Percentiles rank a stretch among this genome's conserved stretches.
Conservation (phyloP, 2,329 filamentous ascomycete genomes). For the Alternaria novae-zelandiae region DNA sequence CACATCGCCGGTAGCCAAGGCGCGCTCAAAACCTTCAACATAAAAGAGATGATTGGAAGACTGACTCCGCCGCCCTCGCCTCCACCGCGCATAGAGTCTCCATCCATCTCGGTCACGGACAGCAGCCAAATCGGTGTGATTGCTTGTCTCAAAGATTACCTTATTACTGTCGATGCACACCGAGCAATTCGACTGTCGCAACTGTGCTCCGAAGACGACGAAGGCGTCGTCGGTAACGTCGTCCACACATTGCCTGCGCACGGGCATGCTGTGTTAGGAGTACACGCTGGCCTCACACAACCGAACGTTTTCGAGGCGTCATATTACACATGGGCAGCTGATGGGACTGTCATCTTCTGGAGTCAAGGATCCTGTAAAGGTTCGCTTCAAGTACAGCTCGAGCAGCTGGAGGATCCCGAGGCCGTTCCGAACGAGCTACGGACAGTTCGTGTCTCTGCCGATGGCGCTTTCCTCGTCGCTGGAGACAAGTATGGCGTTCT, state of each 20-base stretch:
- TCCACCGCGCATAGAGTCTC: constrained; percentile 41
- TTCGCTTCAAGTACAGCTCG: constrained; percentile 71
- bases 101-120: constrained; percentile 34
- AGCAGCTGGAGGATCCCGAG: constrained; percentile 60
- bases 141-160: constrained; percentile 44
- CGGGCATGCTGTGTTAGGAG: constrained; percentile 69
- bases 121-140: constrained; percentile 47
- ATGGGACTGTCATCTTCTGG: constrained; percentile 85
- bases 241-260: constrained; percentile 62
- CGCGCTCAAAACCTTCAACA: constrained; percentile 55
- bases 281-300: constrained; percentile 65
- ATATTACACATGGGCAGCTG: constrained; percentile 89
- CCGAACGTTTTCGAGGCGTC: constrained; percentile 69
- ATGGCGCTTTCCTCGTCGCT: constrained; percentile 73
- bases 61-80: constrained; percentile 46
- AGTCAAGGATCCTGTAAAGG: constrained; percentile 72
- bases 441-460: constrained; percentile 63
- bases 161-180: constrained; percentile 70
- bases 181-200: constrained; percentile 70
- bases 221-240: constrained; percentile 37
- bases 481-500: constrained; percentile 89
- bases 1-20: constrained; percentile 74
- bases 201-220: constrained; percentile 53
- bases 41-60: constrained; percentile 43
- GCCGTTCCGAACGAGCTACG: constrained; percentile 64